Conservation (phyloP, 2,329 filamentous ascomycete species). For the Xenoacremonium recifei region DNA sequence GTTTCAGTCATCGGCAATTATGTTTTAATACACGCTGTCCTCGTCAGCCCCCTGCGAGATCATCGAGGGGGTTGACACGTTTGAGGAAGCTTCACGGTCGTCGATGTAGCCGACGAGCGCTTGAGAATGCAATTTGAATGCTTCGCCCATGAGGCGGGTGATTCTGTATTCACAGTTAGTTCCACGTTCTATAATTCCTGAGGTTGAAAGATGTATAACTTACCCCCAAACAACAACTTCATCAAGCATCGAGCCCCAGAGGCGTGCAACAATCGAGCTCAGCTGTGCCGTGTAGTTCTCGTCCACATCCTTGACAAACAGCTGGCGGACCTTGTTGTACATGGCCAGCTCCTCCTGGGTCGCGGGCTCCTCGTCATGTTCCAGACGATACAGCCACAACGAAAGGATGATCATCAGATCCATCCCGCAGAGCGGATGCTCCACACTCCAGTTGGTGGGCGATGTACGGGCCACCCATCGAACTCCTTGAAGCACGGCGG, state of each 20-base stretch:
- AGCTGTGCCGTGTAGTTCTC: conserved; percentile 79
- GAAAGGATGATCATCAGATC: conserved; percentile 98
- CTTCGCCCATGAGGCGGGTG: conserved; percentile 94
- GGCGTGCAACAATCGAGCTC: conserved; percentile 89
- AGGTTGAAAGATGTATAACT: conserved; percentile 41
- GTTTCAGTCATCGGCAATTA: conserved; percentile 48
- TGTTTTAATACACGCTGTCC: conserved; percentile 68
- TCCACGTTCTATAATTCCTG: background rate
- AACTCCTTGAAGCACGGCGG: conserved; percentile 88
- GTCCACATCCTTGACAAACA: conserved; percentile 89
- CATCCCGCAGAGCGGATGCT: conserved; percentile 93
- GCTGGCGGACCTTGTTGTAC: conserved; percentile 87
- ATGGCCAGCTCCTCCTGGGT: conserved; percentile 81
- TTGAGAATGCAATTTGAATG: conserved; percentile 95
- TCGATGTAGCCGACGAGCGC: conserved; percentile 94
- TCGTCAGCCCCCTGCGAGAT: conserved; percentile 69
- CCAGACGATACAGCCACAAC: conserved; percentile 96
- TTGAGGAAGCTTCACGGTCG: conserved; percentile 68
- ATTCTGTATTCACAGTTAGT: conserved; percentile 55
- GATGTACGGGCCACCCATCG: conserved; percentile 98
- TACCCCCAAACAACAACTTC: conserved; percentile 99
- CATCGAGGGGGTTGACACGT: conserved; percentile 69
- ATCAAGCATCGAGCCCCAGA: conserved; percentile 98
- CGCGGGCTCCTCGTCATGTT: conserved; percentile 94
- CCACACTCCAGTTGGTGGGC: conserved; percentile 97